Conservation (phyloP, 805 yeast species). For the Sugiyamaella valdiviana region DNA sequence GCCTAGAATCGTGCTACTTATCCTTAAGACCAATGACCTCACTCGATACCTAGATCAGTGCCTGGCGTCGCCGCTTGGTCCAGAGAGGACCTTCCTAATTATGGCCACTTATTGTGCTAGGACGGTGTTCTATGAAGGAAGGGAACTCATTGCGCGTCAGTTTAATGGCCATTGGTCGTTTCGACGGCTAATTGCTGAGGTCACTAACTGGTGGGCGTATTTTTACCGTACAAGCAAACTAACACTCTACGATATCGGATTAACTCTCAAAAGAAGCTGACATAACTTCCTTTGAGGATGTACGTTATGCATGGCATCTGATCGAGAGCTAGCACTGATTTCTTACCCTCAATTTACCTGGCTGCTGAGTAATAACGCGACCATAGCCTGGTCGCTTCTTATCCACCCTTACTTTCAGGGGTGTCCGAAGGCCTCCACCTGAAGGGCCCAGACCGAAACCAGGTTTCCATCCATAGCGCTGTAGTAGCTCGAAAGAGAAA, state of each 20-base stretch:
- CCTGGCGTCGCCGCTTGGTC: conserved; percentile 75
- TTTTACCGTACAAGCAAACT: conserved; percentile 32
- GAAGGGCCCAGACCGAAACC: conserved; percentile 17
- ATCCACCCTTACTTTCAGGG: conserved; percentile 7
- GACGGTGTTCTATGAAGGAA: conserved; percentile 65
- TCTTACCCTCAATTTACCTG: neutral
- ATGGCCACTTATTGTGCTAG: conserved; percentile 86
- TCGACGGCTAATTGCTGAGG: conserved; percentile 20
- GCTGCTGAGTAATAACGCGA: conserved; percentile 7
- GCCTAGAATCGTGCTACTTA: conserved; percentile 80
- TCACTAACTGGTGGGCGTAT: conserved; percentile 31
- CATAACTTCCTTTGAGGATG: neutral
- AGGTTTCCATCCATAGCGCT: conserved; percentile 20
- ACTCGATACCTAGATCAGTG: conserved; percentile 84
- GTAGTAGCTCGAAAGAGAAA: conserved; percentile 8
- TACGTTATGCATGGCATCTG: neutral
- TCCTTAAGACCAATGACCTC: conserved; percentile 89
- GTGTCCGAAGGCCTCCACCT: conserved; percentile 11
- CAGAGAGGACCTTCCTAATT: conserved; percentile 79
- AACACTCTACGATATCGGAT: conserved; percentile 30
- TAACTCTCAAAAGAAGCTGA: conserved; percentile 6
- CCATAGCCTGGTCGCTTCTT: conserved; percentile 16
- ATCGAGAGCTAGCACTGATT: too few relatives aligned
- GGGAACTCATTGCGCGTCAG: conserved; percentile 34
- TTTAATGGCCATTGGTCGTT: conserved; percentile 18